Evolutionary conservation across 352 stramenopile genomes (phyloP).

Genomic region (Pythium phragmitis): DNA sequence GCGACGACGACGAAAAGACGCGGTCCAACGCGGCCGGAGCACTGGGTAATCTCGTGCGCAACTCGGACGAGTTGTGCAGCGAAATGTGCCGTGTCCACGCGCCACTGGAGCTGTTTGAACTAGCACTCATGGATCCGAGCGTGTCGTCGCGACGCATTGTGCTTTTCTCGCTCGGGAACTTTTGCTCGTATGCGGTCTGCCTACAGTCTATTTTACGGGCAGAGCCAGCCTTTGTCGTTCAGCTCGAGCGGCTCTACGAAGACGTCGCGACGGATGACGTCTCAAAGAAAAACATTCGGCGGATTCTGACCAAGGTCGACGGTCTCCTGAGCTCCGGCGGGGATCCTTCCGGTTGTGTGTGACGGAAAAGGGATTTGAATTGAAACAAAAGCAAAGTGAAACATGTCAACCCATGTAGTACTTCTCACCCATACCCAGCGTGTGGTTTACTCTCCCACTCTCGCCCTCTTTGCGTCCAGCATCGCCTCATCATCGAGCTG

Average conservation of each 20-base stretch:
- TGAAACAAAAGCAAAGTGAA: not conserved
- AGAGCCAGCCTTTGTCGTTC: constrained; percentile 39
- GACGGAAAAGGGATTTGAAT: not conserved
- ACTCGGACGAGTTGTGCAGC: constrained; percentile 72
- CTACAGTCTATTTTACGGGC: constrained; percentile 46
- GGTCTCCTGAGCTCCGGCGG: not conserved
- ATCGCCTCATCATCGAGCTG: not conserved
- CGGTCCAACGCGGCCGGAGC: constrained; percentile 90
- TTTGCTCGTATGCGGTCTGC: constrained; percentile 79
- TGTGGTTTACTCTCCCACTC: no score
- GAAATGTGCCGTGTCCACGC: constrained; percentile 65
- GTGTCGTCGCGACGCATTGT: constrained; percentile 75
- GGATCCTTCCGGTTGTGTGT: not conserved
- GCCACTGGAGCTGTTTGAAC: constrained; percentile 66
- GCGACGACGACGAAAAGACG: constrained; percentile 86
- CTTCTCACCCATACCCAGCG: not conserved
- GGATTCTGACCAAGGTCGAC: constrained; percentile 66
- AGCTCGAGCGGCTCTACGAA: constrained; percentile 61
- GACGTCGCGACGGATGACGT: constrained; percentile 61
- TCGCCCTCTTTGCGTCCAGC: no score
- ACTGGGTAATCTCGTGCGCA: constrained; percentile 92
- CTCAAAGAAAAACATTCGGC: constrained; percentile 66
- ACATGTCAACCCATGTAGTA: not conserved
- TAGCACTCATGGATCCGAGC: constrained; percentile 64
- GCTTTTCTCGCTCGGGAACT: constrained; percentile 91